A percentile compares a stretch with the other conserved stretches of the same genome.
These are phyloP conservation scores for Penicillium sp. DNA, from an alignment of 2,329 filamentous ascomycete species.

Conservation along the genomic window DNA sequence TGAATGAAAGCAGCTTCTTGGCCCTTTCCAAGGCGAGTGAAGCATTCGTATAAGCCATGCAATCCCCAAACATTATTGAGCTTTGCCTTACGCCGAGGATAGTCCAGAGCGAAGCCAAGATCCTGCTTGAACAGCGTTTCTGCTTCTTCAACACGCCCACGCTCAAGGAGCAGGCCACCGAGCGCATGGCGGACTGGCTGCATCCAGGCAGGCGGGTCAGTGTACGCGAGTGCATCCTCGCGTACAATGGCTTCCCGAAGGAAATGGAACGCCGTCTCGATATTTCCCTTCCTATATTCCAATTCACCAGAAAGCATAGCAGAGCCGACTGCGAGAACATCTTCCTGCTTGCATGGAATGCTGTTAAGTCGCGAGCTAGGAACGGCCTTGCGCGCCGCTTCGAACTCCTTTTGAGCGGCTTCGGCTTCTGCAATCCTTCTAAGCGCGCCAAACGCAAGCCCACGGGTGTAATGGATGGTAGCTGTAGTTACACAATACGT, in stretches of 20 bases:
- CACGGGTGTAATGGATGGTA: constrained; percentile 63
- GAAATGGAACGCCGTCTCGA: constrained; percentile 55
- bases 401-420: constrained; percentile 51
- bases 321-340: constrained; percentile 60
- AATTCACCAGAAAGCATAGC: constrained; percentile 70
- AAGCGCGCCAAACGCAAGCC: constrained; percentile 60
- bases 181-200: constrained; percentile 67
- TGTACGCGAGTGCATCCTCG: constrained; percentile 63
- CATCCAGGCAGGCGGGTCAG: constrained; percentile 75
- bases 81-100: constrained; percentile 58
- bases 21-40: constrained; percentile 51
- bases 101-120: constrained; percentile 52
- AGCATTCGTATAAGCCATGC: constrained; percentile 67
- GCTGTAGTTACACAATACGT: constrained; percentile 68
- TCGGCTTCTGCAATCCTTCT: constrained; percentile 54
- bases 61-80: constrained; percentile 73
- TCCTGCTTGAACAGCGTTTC: constrained; percentile 57
- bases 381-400: constrained; percentile 49
- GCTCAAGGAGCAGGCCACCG: constrained; percentile 65
- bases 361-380: constrained; percentile 61
- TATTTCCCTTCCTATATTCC: constrained; percentile 61
- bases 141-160: constrained; percentile 55
- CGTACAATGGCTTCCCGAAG: constrained; percentile 56
- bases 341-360: constrained; percentile 53
- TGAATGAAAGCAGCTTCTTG: constrained; percentile 45